Base-by-base conservation (phyloP, 2,329 filamentous ascomycete genomes). In the Cordyceps javanica region DNA sequence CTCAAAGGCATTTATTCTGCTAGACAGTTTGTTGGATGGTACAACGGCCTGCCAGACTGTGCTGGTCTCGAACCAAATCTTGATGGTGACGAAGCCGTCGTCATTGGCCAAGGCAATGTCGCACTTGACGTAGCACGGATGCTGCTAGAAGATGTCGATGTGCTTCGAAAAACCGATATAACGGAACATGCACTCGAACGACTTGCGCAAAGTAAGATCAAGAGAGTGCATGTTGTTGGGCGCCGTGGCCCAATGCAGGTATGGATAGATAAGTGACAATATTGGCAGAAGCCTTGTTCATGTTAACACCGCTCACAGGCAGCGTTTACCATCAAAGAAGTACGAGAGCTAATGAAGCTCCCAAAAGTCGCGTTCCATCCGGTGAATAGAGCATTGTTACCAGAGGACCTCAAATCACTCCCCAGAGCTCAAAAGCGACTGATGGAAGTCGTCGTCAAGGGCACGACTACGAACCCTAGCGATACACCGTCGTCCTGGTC, bases 101-200 rank as follows among this genome's bases (percentile, higher is more conserved):
- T 99, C 49, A 86, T 99, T 62, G 94, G 94, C 2, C 93, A 99
- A 68, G 94, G 94, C 16, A 99, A 99, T 72, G 94, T 99, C 9
- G 94, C 94, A 0, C 77, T 99, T 49, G 94, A 99, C 70, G 90
- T 99, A 16, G 91, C 93, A 1, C 83, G 95, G 26, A 93, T 96
- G 66, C 76, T 99, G 5, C 78, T 99, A 14, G 86, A 88, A 54
- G 83, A 89, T 60, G 76, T 95, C 1, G 85, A 93, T 65, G 74
- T 80, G 23, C 76, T 99, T 46, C 79, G 82, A 7, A 86, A 86
- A 66, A 97, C 94, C 0, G 94, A 99, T 69, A 97, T 99, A 49
- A 86, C 92, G 1, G 89, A 91, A 60, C 82, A 90, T 65, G 94
- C 94, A 1, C 72, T 97, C 14, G 86, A 90, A 53, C 80, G 82